These are phyloP conservation scores for Trichoderma afroharzianum DNA, from an alignment of 2,329 filamentous ascomycete genomes.

Conservation along the genomic window DNA sequence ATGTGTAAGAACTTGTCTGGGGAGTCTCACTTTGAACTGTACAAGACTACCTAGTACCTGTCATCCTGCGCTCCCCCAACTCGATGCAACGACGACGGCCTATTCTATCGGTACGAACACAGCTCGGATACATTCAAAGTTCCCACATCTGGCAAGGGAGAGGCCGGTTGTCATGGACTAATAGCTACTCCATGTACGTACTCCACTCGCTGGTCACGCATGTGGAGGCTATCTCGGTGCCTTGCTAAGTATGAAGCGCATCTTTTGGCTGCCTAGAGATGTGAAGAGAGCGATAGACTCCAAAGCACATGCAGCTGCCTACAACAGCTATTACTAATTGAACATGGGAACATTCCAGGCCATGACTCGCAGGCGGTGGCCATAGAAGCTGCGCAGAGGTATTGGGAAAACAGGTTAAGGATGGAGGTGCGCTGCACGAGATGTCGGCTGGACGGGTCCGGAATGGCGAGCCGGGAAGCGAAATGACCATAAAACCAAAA, in stretches of 20 bases:
- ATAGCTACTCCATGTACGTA: neutral
- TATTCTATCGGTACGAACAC: neutral
- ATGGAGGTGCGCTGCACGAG: neutral
- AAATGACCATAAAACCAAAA: conserved; percentile 23
- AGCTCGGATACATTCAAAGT: neutral
- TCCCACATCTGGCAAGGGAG: neutral
- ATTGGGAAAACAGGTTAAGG: neutral
- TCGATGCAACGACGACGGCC: neutral
- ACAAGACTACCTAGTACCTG: too few species aligned
- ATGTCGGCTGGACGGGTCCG: conserved; percentile 22
- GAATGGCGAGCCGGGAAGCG: conserved; percentile 30
- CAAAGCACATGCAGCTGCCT: neutral
- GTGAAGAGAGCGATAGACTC: neutral
- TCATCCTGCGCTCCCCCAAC: too few species aligned
- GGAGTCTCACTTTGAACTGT: too few species aligned
- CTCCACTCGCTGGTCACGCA: neutral
- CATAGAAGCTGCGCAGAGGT: neutral
- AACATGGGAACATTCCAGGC: neutral
- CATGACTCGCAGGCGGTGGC: neutral
- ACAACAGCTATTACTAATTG: neutral
- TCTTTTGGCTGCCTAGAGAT: neutral
- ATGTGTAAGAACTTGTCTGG: neutral
- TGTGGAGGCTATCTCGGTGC: neutral
- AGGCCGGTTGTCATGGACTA: neutral
- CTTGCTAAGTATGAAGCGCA: neutral